phyloP scores from a whole-genome alignment of 2,329 filamentous ascomycete genomes.

The Ophiostoma himal-ulmi region DNA sequence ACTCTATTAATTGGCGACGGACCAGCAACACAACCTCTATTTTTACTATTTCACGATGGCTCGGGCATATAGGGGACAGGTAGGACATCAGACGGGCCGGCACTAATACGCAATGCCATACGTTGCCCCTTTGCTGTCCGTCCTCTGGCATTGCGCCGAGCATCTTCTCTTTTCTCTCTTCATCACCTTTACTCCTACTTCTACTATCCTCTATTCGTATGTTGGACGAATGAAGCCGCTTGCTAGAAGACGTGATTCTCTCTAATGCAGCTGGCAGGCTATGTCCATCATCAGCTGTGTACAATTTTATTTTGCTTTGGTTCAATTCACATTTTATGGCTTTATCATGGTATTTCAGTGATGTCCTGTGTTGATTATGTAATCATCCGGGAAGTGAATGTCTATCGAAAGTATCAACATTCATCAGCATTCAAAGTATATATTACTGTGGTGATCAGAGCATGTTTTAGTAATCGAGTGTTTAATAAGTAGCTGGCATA shows the following conservation, averaged over 20 bases:
- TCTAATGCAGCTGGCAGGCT: neutral
- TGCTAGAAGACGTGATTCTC: neutral
- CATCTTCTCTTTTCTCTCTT: neutral
- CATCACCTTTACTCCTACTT: neutral
- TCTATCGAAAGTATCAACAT: neutral
- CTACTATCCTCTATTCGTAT: slow-evolving; percentile 4
- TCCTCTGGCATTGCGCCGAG: neutral
- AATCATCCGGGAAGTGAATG: neutral
- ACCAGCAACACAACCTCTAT: neutral
- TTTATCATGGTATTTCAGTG: neutral
- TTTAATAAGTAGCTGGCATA: neutral
- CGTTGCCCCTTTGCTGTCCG: neutral
- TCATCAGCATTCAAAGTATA: neutral
- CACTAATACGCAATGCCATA: neutral
- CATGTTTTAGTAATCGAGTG: neutral
- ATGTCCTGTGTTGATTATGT: neutral
- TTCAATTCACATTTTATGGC: neutral
- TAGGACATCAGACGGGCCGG: neutral
- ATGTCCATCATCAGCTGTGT: neutral
- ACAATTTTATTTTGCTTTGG: slow-evolving; percentile 3
- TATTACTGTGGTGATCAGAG: neutral
- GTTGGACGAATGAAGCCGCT: slow-evolving; percentile 4
- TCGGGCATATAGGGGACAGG: neutral
- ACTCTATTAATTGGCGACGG: neutral
- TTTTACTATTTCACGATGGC: neutral